Base-by-base conservation (phyloP, 192 early-diverging fungal species). In the Podila minutissima region DNA sequence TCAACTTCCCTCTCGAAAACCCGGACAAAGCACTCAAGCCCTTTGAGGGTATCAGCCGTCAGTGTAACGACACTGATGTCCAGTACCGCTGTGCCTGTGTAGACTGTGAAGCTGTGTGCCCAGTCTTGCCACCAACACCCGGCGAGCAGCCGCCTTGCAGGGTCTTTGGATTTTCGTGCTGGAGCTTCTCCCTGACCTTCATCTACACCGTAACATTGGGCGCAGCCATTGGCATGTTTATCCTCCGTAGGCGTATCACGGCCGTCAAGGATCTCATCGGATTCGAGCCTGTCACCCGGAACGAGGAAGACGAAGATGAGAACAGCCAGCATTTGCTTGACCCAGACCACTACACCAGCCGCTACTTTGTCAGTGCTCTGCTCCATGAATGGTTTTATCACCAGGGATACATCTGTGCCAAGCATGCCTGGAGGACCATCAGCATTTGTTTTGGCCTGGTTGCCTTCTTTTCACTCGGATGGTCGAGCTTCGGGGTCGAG, bases 331-430 rank as follows among this genome's bases (percentile, higher is more conserved):
- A 74, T 5, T 59, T 87, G 22, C 32, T 85, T 20, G 83, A 86
- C 32, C 85, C 86, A 15, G 86, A 89, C 38, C 83, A 83, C 49
- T 78, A 84, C 19, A 82, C 83, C 15, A 57, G 83, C 8, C 75
- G 85, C 17, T 90, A 90, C 38, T 75, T 84, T 53, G 82, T 90
- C 11, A 88, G 89, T 51, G 71, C 75, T 7, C 61, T 75, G 3
- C 62, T 91, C 33, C 86, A 90, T 58, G 84, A 86, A n/a, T 89
- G 84, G 83, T 92, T 92, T 59, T 92, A 88, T 70, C 81, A 84
- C 49, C 86, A 86, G 72, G 90, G 90, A 29, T 81, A 83, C 22
- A 66, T 87, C 19, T 92, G 90, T 50, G 88, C 89, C 11, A 82
- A 74, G 15, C 72, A 89, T 53, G 89, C 90, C 26, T 88, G 85